phyloP scores from a whole-genome alignment of 495 filamentous ascomycete species.

The Xylaria palmicola region DNA sequence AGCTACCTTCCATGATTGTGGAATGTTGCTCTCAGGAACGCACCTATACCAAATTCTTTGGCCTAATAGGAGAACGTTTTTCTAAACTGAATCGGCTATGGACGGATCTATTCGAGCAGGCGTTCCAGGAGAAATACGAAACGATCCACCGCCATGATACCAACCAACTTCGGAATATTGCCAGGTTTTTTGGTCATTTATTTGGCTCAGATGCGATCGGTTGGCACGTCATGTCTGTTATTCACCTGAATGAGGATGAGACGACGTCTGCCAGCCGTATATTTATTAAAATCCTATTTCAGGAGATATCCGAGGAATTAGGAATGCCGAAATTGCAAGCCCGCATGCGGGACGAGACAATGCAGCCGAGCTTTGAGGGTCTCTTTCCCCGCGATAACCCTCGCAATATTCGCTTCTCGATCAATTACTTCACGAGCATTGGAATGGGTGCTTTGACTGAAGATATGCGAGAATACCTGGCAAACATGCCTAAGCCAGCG shows the following conservation, averaged over 20 bases:
- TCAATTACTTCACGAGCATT: conserved; percentile 99
- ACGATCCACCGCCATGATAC: conserved; percentile 97
- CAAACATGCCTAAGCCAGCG: conserved; percentile 78
- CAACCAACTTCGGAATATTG: conserved; percentile 90
- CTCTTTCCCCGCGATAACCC: conserved; percentile 89
- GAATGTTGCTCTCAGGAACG: conserved; percentile 94
- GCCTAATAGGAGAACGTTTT: conserved; percentile 89
- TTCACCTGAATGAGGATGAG: conserved; percentile 94
- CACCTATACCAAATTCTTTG: conserved; percentile 96
- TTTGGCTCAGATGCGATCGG: conserved; percentile 82
- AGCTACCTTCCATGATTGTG: conserved; percentile 93
- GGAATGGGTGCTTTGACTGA: conserved; percentile 93
- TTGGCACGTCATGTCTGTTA: conserved; percentile 82
- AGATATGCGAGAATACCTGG: conserved; percentile 86
- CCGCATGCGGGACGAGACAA: conserved; percentile 70
- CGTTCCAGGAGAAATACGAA: conserved; percentile 91
- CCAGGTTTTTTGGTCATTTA: conserved; percentile 90
- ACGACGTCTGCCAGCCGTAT: conserved; percentile 94
- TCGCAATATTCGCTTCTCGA: conserved; percentile 88
- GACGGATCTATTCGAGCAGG: conserved; percentile 84
- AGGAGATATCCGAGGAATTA: conserved; percentile 83
- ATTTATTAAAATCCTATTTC: conserved; percentile 96
- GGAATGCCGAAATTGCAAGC: conserved; percentile 76
- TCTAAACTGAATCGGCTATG: conserved; percentile 93
- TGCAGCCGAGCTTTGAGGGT: conserved; percentile 77